A percentile compares a stretch with the other conserved stretches of the same genome.
phyloP scores from a whole-genome alignment of 2,329 filamentous ascomycete genomes.

The Aspergillus sp. region DNA sequence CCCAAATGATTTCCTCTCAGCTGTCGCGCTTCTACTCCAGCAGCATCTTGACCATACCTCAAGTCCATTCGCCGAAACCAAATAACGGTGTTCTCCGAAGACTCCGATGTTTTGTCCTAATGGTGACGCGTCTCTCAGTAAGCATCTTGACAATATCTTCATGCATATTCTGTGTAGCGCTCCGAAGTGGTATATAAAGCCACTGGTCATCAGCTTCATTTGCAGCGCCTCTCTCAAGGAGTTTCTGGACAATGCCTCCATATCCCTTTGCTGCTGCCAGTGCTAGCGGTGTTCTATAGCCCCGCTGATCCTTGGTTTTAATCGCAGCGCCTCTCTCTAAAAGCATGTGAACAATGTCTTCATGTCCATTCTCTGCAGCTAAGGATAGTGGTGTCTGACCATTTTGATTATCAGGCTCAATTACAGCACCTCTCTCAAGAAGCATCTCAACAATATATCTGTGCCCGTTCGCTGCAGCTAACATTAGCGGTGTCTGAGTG shows the following conservation, averaged over 20 bases:
- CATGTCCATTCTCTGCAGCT: conserved; percentile 7
- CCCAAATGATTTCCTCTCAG: background rate
- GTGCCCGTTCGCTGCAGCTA: background rate
- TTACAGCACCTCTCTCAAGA: background rate
- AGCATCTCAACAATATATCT: background rate
- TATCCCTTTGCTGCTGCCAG: conserved; percentile 4
- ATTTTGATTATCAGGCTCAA: background rate
- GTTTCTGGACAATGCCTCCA: conserved; percentile 2
- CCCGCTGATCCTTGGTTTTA: too few species aligned
- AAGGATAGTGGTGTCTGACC: conserved; percentile 1
- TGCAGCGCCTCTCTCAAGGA: background rate
- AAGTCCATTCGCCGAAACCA: too few species aligned
- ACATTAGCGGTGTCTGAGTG: background rate
- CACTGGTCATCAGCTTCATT: accelerated
- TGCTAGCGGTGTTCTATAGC: background rate
- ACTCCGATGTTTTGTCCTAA: too few species aligned
- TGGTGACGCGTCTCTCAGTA: too few species aligned
- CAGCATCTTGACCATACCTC: background rate
- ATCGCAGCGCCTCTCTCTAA: background rate
- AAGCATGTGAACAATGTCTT: background rate
- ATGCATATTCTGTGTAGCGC: background rate
- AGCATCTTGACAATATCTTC: background rate
- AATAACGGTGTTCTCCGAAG: too few species aligned
- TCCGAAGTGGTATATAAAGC: too few species aligned
- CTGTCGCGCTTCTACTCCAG: background rate